Percentiles rank a stretch among this genome's conserved stretches.
Evolutionary conservation across 164 flowering plant species (phyloP).

Genomic region (Berberis thunbergii): DNA sequence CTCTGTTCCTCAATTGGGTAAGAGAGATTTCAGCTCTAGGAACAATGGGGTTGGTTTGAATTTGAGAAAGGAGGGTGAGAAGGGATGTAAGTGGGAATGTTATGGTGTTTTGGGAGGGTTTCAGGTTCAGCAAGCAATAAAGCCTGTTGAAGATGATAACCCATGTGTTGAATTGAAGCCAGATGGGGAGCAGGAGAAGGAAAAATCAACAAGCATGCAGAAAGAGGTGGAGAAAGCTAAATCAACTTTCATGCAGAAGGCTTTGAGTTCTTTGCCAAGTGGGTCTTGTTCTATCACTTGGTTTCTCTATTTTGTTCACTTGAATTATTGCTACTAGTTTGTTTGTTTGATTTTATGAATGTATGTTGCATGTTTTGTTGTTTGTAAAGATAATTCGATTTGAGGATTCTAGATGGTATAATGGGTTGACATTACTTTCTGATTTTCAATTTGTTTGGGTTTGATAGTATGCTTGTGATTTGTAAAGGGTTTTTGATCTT

Average conservation of each 20-base stretch:
- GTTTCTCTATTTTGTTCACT: neutral
- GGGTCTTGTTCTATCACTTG: conserved; percentile 10
- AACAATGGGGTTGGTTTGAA: conserved; percentile 6
- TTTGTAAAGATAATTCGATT: too few relatives aligned
- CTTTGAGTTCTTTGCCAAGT: conserved; percentile 34
- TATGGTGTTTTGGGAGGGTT: neutral
- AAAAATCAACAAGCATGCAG: conserved; percentile 10
- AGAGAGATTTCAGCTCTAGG: conserved; percentile 11
- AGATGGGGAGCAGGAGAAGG: neutral
- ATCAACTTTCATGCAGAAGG: conserved; percentile 17
- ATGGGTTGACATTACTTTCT: too few relatives aligned
- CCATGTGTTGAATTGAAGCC: conserved; percentile 1
- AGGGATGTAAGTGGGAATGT: neutral
- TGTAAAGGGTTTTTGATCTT: too few relatives aligned
- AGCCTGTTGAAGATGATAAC: conserved; percentile 21
- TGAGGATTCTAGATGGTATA: too few relatives aligned
- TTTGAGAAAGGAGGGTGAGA: conserved; percentile 4
- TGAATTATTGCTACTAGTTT: neutral
- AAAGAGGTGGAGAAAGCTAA: conserved; percentile 1
- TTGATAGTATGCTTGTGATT: too few relatives aligned
- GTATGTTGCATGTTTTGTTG: too few relatives aligned
- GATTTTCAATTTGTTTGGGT: too few relatives aligned
- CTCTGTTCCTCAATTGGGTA: conserved; percentile 1
- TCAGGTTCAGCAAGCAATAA: conserved; percentile 5
- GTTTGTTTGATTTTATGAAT: neutral